Percentiles rank a stretch among this genome's conserved stretches.
Evolutionary conservation across 495 filamentous ascomycete genomes (phyloP).

Genomic region (Aspergillus indologenus): DNA sequence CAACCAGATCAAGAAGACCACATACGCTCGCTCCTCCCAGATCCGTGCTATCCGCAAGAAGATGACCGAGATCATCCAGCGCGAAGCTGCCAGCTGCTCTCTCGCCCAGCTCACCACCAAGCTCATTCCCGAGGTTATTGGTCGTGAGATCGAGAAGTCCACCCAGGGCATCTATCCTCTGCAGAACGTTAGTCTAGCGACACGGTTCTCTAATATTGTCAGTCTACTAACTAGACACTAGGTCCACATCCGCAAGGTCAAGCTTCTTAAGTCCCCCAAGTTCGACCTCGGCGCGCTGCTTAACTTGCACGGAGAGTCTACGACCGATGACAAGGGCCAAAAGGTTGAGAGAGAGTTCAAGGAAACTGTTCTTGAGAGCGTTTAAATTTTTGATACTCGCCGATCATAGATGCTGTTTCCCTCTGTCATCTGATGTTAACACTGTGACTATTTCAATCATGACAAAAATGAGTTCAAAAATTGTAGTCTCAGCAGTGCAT

Average conservation of each 20-base stretch:
- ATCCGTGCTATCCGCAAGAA: conserved; percentile 97
- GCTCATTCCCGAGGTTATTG: conserved; percentile 98
- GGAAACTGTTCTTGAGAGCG: conserved; percentile 87
- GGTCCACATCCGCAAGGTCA: conserved; percentile 99
- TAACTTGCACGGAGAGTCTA: conserved; percentile 93
- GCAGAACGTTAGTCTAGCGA: conserved; percentile 73
- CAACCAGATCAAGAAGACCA: conserved; percentile 99
- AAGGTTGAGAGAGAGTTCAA: conserved; percentile 99
- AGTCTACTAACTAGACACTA: conserved; percentile 40
- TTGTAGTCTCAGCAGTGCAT: conserved; percentile 1
- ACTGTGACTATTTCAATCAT: conserved; percentile 5
- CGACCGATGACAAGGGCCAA: conserved; percentile 92
- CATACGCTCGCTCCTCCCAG: conserved; percentile 92
- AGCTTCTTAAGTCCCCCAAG: conserved; percentile 96
- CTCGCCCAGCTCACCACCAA: conserved; percentile 93
- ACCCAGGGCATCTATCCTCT: conserved; percentile 99
- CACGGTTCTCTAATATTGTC: background rate
- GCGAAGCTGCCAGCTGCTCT: conserved; percentile 90
- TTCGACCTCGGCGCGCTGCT: conserved; percentile 97
- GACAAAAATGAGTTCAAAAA: conserved; percentile 1
- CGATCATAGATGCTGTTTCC: conserved; percentile 14
- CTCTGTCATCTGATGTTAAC: conserved; percentile 29
- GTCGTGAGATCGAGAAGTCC: conserved; percentile 98
- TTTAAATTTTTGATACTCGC: conserved; percentile 55
- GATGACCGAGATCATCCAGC: conserved; percentile 98